phyloP scores from a whole-genome alignment of 306 rosid genomes.

The Abrus precatorius region DNA sequence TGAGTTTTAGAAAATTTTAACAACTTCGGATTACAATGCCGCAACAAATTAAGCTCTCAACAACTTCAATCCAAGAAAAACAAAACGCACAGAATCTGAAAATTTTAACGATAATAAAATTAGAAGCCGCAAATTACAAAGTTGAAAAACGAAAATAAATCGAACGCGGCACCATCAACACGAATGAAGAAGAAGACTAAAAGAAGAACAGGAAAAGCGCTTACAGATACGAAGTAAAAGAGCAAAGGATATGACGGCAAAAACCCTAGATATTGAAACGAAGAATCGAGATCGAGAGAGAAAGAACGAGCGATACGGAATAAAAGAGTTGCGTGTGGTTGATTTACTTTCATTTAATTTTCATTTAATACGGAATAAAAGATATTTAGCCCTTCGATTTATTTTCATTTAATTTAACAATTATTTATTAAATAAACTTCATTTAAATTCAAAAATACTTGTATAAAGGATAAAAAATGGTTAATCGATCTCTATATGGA shows the following conservation, averaged over 20 bases:
- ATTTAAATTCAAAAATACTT: too few relatives aligned
- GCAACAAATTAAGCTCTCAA: background rate
- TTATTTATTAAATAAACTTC: too few relatives aligned
- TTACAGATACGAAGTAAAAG: constrained; percentile 21
- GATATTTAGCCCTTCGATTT: too few relatives aligned
- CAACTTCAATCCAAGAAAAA: constrained; percentile 9
- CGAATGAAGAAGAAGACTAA: background rate
- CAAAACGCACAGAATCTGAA: constrained; percentile 20
- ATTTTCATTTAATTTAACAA: too few relatives aligned
- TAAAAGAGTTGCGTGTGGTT: background rate
- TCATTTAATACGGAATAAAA: too few relatives aligned
- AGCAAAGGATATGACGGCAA: background rate
- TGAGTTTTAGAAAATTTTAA: constrained; percentile 1
- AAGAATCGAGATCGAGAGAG: background rate
- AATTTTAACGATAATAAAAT: background rate
- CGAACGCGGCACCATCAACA: background rate
- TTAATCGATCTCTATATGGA: too few relatives aligned
- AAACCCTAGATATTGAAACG: constrained; percentile 6
- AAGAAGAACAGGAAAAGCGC: background rate
- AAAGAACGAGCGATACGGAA: background rate
- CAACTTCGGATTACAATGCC: background rate
- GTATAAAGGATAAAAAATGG: too few relatives aligned
- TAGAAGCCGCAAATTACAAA: background rate
- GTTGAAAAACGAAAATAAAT: background rate
- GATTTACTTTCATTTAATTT: too few relatives aligned